Conservation (phyloP, 163 green algal species). For the Chlorella variabilis region DNA sequence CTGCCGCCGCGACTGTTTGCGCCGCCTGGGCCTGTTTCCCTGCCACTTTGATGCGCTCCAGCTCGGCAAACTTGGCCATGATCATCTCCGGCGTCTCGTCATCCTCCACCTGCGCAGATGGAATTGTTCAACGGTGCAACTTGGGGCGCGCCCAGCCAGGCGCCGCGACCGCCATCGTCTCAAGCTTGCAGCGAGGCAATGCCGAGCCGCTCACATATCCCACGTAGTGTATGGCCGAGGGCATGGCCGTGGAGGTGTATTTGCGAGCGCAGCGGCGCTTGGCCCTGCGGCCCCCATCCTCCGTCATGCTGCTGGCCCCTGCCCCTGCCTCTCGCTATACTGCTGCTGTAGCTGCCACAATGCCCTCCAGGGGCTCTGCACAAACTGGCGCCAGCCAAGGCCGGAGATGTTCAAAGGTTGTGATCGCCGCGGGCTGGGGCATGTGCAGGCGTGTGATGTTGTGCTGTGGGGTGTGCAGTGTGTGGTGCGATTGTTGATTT, state of each 20-base stretch:
- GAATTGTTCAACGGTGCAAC: too few species aligned
- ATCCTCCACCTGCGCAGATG: slow-evolving; percentile 59
- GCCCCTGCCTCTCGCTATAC: too few species aligned
- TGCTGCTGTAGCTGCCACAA: too few species aligned
- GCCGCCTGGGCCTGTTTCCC: neutral
- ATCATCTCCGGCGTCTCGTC: slow-evolving; percentile 95
- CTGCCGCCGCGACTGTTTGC: slow-evolving; percentile 1
- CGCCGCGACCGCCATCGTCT: neutral
- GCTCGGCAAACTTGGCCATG: slow-evolving; percentile 94
- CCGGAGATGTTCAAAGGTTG: too few species aligned
- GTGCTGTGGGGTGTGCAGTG: too few species aligned
- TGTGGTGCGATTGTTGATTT: too few species aligned
- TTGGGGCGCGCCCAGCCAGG: too few species aligned
- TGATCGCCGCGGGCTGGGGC: too few species aligned
- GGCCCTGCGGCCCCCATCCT: slow-evolving; percentile 31
- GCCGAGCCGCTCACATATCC: slow-evolving; percentile 90
- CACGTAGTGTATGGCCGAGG: slow-evolving; percentile 88
- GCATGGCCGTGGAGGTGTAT: slow-evolving; percentile 51
- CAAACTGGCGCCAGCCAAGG: too few species aligned
- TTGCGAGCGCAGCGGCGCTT: slow-evolving; percentile 70
- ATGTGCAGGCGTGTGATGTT: too few species aligned
- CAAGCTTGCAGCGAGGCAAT: too few species aligned
- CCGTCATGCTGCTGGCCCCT: neutral
- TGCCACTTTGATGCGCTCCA: slow-evolving; percentile 76
- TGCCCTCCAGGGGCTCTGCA: too few species aligned